Conservation (phyloP, 805 yeast species). For the Candida tammaniensis region DNA sequence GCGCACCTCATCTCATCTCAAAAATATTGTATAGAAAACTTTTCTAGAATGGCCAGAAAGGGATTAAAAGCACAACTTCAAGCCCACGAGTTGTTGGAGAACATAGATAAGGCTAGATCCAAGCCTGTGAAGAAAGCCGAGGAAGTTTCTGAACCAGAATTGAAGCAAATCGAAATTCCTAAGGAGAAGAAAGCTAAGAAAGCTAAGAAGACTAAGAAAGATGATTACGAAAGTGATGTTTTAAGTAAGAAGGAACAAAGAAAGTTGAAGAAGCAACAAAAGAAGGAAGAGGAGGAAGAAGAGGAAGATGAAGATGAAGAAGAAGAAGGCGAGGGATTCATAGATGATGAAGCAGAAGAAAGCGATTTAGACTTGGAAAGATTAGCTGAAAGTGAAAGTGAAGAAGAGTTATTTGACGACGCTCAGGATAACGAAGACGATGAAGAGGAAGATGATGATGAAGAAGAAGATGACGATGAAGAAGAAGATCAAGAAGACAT, state of each 20-base stretch:
- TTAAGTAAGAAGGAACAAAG: conserved; percentile 66
- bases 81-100: conserved; percentile 22
- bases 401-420: conserved; percentile 42
- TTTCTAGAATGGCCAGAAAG: conserved; percentile 25
- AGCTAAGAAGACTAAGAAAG: conserved; percentile 14
- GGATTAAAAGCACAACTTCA: conserved; percentile 33
- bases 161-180: conserved; percentile 3
- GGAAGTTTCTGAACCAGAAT: conserved; percentile 7
- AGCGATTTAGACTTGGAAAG: conserved; percentile 47
- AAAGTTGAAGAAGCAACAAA: conserved; percentile 49
- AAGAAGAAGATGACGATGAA: conserved; percentile 49
- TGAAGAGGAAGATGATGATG: conserved; percentile 49
- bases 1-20: conserved; percentile 7
- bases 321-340: conserved; percentile 41
- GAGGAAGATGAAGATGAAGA: conserved; percentile 37
- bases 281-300: conserved; percentile 27
- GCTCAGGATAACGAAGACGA: conserved; percentile 50
- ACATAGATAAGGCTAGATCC: conserved; percentile 22
- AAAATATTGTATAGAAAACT: no score
- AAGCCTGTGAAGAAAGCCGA: conserved; percentile 19
- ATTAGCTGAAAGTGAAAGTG: conserved; percentile 48
- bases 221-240: conserved; percentile 45
- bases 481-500: conserved; percentile 61
- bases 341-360: conserved; percentile 22
- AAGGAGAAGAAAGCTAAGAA: conserved; percentile 10